Evolutionary conservation across 2,329 filamentous ascomycete genomes (phyloP), one percentile per base, ranked within the genome.

Genomic region (Nemania abortiva): DNA sequence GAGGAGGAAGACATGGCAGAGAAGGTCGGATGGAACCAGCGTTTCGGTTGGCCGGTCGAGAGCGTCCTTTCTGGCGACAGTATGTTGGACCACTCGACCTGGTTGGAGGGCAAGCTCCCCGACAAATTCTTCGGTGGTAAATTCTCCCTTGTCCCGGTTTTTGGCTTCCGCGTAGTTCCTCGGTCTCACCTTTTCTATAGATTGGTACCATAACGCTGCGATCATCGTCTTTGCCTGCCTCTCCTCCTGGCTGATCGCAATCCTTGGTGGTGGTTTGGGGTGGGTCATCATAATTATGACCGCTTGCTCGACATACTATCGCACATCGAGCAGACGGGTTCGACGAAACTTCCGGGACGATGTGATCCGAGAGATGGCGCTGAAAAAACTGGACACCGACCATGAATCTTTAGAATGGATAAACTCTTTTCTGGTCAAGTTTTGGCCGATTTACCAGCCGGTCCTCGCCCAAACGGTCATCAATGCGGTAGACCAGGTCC

Each of bases 161-260:
- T 22, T 64, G 58, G 49, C 7, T 2, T 59, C 18, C 3, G 11
- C 15, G 7, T 31, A 52, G n/a, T 31, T 55, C n/a, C 57, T 58
- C 49, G 69, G 62, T 34, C 60, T 66, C 58, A 57, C 65, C 70
- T 56, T 56, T 57, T 66, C 27, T 68, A 59, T 72, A 93, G 94
- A 98, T 80, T 99, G 96, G 96, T 99, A 98, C 81, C 95, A 99
- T 81, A 99, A 99, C 80, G 90, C 95, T 2, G 96, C 86, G n/a
- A 84, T 99, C 70, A 98, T 99, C 78, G 86, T 95, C 73, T 98
- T 99, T 78, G 94, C 95, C 60, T 98, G 94, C 78, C 84, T 99
- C 61, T 85, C 89, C 34, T 97, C 95, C 24, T 99, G 95, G 95
- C 86, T 97, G 3, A 86, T 98, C 45, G 95, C 95, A 34, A 86